Base-by-base conservation (phyloP, 2,329 filamentous ascomycete genomes). In the Calonectria crousiana region DNA sequence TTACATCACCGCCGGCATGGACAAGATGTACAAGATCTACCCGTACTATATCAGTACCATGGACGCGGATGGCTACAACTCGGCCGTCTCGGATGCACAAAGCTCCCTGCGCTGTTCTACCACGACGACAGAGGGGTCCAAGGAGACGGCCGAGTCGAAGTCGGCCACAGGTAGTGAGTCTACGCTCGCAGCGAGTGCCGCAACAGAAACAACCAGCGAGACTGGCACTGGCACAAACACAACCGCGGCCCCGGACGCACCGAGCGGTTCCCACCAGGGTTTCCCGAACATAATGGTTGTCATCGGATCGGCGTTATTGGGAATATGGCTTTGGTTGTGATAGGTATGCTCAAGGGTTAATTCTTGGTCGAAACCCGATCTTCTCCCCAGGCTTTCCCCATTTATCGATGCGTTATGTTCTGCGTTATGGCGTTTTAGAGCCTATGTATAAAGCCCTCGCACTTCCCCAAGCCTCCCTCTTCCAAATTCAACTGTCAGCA, bases 331-430 rank as follows among this genome's bases (percentile, higher is more conserved):
- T 8, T 47, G 51, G 14, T 23, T 64, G 13, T 52, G 30, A 32
- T 26, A 41, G 38, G n/a, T 11, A 49, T 62, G 13, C 14, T 14
- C 56, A 13, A 23, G 2, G n/a, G n/a, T 23, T 23, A 6, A 23
- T 47, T 13, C 9, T 47, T 47, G 44, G 10, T 23, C 6, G 11
- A 23, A 23, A 47, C n/a, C 10, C n/a, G 23, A 47, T 13, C 44
- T 23, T 23, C 9, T 47, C 4, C 30, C 20, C 64, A 16, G 28
- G 28, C 28, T 36, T 41, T 69, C 28, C 20, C 38, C 41, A 13
- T 18, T 16, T 32, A 6, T 51, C 4, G 14, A 47, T n/a, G 53
- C 73, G 73, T 80, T 80, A 80, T 80, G 78, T 56, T 79, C 44
- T 26, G 34, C 69, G 78, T 80, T 80, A 80, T 78, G 75, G 28